Percentiles rank a stretch among this genome's conserved stretches.
phyloP scores from a whole-genome alignment of 1,139 yeast genomes.

The Scheffersomyces insectosa region DNA sequence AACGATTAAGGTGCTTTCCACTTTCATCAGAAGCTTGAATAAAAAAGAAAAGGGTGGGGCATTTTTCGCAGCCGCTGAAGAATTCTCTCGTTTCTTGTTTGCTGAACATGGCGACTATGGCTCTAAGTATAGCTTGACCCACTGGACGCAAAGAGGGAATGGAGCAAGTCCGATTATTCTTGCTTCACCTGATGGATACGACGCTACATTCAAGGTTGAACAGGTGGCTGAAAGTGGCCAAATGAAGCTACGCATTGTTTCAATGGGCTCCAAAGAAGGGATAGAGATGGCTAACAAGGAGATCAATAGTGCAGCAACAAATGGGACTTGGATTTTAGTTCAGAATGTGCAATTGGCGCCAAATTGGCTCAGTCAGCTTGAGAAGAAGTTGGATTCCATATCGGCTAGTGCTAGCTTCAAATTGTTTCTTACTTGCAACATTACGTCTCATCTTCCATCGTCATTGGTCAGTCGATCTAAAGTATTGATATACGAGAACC shows the following conservation, averaged over 20 bases:
- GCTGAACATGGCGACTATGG: conserved; percentile 25
- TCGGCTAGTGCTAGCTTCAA: conserved; percentile 33
- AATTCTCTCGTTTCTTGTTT: conserved; percentile 21
- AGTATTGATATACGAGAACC: conserved; percentile 59
- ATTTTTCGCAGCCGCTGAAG: conserved; percentile 18
- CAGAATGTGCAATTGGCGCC: conserved; percentile 79
- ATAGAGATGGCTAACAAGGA: conserved; percentile 54
- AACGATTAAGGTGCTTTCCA: conserved; percentile 13
- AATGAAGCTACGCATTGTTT: conserved; percentile 42
- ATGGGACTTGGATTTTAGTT: conserved; percentile 68
- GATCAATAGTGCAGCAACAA: conserved; percentile 43
- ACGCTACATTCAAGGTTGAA: conserved; percentile 61
- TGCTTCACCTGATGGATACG: conserved; percentile 63
- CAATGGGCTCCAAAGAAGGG: conserved; percentile 81
- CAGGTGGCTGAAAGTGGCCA: conserved; percentile 34
- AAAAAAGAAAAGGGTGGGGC: conserved; percentile 11
- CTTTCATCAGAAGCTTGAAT: conserved; percentile 12
- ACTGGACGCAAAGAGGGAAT: conserved; percentile 17
- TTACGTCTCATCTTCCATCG: conserved; percentile 53
- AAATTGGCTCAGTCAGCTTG: conserved; percentile 59
- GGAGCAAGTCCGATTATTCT: conserved; percentile 46
- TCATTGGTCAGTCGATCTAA: conserved; percentile 54
- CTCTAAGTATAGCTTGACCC: conserved; percentile 26
- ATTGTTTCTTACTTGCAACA: conserved; percentile 60
- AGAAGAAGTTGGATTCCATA: conserved; percentile 39